Conservation (phyloP, 1,284 basidiomycete genomes). For the Athelia sp. region DNA sequence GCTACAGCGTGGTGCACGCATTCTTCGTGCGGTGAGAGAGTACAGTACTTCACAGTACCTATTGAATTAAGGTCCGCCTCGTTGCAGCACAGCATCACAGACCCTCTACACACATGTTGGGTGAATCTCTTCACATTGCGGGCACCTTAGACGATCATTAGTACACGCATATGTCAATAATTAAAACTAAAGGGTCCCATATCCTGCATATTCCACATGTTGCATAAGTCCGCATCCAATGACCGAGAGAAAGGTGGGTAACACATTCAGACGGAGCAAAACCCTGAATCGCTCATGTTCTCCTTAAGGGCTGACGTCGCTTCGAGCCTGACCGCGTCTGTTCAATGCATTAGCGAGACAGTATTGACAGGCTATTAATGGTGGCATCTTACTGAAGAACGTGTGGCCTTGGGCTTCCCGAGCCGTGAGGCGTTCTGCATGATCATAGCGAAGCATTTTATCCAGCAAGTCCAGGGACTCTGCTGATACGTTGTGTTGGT, state of each 20-base stretch:
- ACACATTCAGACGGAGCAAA: constrained; percentile 41
- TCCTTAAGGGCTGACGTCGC: constrained; percentile 43
- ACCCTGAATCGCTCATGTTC: constrained; percentile 53
- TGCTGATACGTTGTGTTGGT: constrained; percentile 67
- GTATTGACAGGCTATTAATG: constrained; percentile 17
- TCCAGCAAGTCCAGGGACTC: constrained; percentile 82
- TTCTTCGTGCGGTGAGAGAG: background rate
- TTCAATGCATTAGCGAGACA: background rate
- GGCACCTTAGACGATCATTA: no score
- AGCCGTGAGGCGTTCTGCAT: constrained; percentile 80
- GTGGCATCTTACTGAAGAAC: constrained; percentile 62
- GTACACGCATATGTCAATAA: no score
- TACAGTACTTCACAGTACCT: no score
- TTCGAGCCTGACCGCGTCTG: constrained; percentile 52
- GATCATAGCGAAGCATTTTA: constrained; percentile 80
- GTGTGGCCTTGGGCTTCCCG: constrained; percentile 72
- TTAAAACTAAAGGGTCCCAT: no score
- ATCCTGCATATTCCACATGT: no score
- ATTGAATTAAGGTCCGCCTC: no score
- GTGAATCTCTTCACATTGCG: background rate
- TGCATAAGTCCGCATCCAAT: no score
- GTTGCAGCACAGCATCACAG: background rate
- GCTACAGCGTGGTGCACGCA: background rate
- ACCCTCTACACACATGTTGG: background rate
- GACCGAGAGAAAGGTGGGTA: background rate